Evolutionary conservation across 352 stramenopile genomes (phyloP), one percentile per base, ranked within the genome.

Genomic region (Aphanomyces invadans): DNA sequence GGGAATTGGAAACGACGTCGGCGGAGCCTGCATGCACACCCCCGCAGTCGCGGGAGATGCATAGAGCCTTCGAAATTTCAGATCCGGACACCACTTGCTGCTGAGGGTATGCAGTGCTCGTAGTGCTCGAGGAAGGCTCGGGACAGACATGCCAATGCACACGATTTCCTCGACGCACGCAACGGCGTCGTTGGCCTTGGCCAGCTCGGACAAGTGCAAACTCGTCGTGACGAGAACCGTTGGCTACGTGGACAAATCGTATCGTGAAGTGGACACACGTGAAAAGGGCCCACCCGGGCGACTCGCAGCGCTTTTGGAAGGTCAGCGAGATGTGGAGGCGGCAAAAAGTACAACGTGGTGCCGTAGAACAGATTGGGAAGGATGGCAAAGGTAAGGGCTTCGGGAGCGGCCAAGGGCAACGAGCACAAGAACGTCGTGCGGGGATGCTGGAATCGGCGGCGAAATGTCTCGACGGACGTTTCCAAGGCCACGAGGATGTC

Each of bases 71-170:
- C 46, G 59, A 19, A 66, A 66, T 9, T 38, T 29, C 11, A 66
- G 28, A n/a, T 21, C 17, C 5, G 59, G 59, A 2, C 51, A 9
- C 26, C 45, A 56, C 21, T 66, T 66, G 59, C 59, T 66, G 15
- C 17, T 56, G 11, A 57, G 10, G 11, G 25, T 66, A 21, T 42
- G 12, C 2, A 66, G 31, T 7, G 28, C 32, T 23, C 59, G 59
- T 12, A 66, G 31, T 7, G 59, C 28, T 17, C 59, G 59, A 4
- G 59, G 59, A 4, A 66, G 31, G 5, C 21, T 66, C 12, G 59
- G 59, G 23, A 66, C 59, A 4, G 59, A 66, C 25, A 38, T 55
- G 15, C 59, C 59, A 42, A 66, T 38, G 38, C 59, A 66, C 9
- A 60, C 59, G n/a, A 66, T 39, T 25, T 44, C 28, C 10, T 57